Evolutionary conservation across 2,329 filamentous ascomycete species (phyloP).

Genomic region (Cordyceps tenuipes): DNA sequence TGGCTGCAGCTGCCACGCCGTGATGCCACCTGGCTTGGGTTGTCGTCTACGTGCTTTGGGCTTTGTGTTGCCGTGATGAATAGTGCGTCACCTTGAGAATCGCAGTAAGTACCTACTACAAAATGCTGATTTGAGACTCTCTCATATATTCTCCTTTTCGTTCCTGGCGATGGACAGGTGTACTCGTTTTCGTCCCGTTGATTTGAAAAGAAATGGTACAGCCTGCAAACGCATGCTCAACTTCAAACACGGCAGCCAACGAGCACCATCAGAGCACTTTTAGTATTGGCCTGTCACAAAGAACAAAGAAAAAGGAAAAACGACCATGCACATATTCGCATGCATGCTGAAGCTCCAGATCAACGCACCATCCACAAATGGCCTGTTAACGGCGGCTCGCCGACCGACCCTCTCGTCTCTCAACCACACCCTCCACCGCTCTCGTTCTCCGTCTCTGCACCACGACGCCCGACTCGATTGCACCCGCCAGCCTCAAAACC

Average conservation of each 20-base stretch:
- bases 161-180: neutral
- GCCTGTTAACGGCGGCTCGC: neutral
- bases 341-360: constrained; percentile 7
- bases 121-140: neutral
- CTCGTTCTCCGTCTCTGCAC: neutral
- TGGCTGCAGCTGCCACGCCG: constrained; percentile 8
- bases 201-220: neutral
- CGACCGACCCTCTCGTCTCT: neutral
- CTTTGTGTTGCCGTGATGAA: neutral
- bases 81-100: neutral
- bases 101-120: neutral
- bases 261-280: neutral
- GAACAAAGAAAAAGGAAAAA: neutral
- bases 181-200: neutral
- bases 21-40: constrained; percentile 5
- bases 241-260: neutral
- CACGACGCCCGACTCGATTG: constrained; percentile 7
- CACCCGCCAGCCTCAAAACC: neutral
- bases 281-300: neutral
- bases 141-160: neutral
- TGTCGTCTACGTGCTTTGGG: neutral
- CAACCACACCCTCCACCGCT: constrained; percentile 1
- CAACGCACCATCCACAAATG: neutral
- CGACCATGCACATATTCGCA: neutral
- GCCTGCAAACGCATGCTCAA: neutral